A percentile compares a stretch with the other conserved stretches of the same genome.
These are phyloP conservation scores for Phaffia rhodozyma DNA, from an alignment of 1,284 basidiomycete genomes.

Conservation along the genomic window DNA sequence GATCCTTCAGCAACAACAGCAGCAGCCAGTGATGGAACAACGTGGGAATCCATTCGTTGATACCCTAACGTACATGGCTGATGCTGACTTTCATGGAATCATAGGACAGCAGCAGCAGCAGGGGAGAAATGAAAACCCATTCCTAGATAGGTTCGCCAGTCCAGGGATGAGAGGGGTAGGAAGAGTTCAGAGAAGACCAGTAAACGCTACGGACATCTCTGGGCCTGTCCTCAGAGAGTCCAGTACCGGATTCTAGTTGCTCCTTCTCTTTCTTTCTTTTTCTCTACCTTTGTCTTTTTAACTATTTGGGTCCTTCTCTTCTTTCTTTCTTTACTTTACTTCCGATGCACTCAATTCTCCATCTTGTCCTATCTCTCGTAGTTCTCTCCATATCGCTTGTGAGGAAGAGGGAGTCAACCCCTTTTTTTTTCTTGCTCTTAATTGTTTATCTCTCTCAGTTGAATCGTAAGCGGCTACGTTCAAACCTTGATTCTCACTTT, in stretches of 20 bases:
- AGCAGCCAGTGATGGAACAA: background rate
- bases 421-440: background rate
- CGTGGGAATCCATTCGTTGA: background rate
- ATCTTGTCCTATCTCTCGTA: conserved; percentile 25
- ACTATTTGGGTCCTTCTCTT: background rate
- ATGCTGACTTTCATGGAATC: background rate
- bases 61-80: background rate
- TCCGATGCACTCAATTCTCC: conserved; percentile 30
- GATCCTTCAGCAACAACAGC: background rate
- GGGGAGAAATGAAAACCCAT: background rate
- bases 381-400: too few relatives aligned
- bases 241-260: conserved; percentile 1
- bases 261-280: background rate
- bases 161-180: background rate
- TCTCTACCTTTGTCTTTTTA: background rate
- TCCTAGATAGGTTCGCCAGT: background rate
- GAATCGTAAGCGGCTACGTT: background rate
- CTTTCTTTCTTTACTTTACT: background rate
- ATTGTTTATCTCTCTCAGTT: background rate
- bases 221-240: conserved; percentile 10
- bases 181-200: conserved; percentile 4
- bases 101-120: background rate
- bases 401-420: conserved; percentile 21
- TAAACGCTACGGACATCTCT: conserved; percentile 7
- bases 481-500: background rate